Base-by-base conservation (phyloP, 495 filamentous ascomycete genomes). In the Penicillium psychrofluorescens region DNA sequence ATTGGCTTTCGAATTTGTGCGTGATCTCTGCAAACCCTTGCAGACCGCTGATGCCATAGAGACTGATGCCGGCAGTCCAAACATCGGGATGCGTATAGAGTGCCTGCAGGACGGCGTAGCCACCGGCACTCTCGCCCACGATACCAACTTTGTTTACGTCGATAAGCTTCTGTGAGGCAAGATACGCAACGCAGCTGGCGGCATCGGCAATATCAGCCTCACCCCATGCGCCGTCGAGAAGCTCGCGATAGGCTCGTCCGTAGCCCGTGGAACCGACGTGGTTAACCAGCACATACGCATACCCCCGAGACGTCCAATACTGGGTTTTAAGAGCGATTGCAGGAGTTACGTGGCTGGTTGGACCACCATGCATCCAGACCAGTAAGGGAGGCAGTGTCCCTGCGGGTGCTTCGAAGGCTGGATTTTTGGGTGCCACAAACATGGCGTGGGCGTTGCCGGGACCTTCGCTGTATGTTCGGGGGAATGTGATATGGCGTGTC, bases 1-100 rank as follows among this genome's bases (percentile, higher is more conserved):
- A 74, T 29, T 58, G 51, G 11, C 53, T 59, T 56, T 75, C 72
- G 40, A 73, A 63, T 51, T 75, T 75, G 39, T 74, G 72, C 6
- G 68, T 73, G 34, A 57, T 55, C 27, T 49, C 58, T 11, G 40
- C 49, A 12, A 72, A 49, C 6, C 45, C 43, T 37, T 49, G 48
- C 14, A 72, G 32, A 33, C 70, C 64, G 45, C 54, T 51, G 15
- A 74, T 63, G 6, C 70, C 70, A 43, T 61, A 70, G 3, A 58
- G 44, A 31, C 53, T 57, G 11, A 59, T 48, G 2, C 62, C 70
- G 4, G 53, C 62, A 1, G 68, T 63, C 35, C 43, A 58, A 13
- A 58, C 30, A 33, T 43, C 32, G 7, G 57, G 51, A 32, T 49
- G 49, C 10, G 39, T 37, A 12, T 41, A 52, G 8, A 56, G 41